These are phyloP conservation scores for Plantago rigida DNA, from an alignment of 305 asterid species.

Conservation along the genomic window DNA sequence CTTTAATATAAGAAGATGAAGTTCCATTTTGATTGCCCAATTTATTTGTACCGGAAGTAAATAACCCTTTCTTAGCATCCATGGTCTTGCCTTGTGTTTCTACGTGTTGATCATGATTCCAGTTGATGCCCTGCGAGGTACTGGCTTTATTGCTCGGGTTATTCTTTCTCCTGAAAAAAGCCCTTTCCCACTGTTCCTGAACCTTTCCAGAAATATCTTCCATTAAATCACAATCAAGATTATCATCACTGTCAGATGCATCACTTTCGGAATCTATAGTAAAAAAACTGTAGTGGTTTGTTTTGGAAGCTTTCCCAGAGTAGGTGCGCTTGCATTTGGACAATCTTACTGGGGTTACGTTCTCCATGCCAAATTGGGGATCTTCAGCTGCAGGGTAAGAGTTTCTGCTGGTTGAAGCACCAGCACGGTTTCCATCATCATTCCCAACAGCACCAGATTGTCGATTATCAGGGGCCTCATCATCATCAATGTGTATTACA, in stretches of 20 bases:
- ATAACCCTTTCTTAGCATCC: slow-evolving; percentile 25
- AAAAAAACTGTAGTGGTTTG: slow-evolving; percentile 41
- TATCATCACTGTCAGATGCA: slow-evolving; percentile 38
- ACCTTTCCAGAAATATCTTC: slow-evolving; percentile 61
- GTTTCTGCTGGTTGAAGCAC: slow-evolving; percentile 41
- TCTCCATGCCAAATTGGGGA: slow-evolving; percentile 40
- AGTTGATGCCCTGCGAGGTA: slow-evolving; percentile 27
- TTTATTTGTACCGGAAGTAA: slow-evolving; percentile 22
- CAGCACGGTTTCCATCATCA: slow-evolving; percentile 24
- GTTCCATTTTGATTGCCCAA: slow-evolving; percentile 27
- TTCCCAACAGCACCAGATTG: slow-evolving; percentile 27
- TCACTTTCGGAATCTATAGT: slow-evolving; percentile 35
- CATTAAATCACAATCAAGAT: slow-evolving; percentile 52
- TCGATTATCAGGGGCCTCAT: slow-evolving; percentile 35
- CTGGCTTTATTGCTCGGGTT: slow-evolving; percentile 25
- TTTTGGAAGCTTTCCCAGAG: slow-evolving; percentile 50
- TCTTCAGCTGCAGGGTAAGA: slow-evolving; percentile 35
- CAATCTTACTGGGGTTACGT: slow-evolving; percentile 53
- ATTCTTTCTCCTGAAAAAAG: slow-evolving; percentile 48
- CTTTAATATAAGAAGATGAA: slow-evolving; percentile 22
- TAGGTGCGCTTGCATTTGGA: slow-evolving; percentile 81
- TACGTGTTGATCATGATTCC: slow-evolving; percentile 27
- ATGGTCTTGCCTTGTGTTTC: slow-evolving; percentile 24
- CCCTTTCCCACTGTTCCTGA: slow-evolving; percentile 73
- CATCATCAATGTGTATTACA: slow-evolving; percentile 71